Evolutionary conservation across 805 yeast species (phyloP).

Genomic region (Schizosaccharomyces osmophilus): DNA sequence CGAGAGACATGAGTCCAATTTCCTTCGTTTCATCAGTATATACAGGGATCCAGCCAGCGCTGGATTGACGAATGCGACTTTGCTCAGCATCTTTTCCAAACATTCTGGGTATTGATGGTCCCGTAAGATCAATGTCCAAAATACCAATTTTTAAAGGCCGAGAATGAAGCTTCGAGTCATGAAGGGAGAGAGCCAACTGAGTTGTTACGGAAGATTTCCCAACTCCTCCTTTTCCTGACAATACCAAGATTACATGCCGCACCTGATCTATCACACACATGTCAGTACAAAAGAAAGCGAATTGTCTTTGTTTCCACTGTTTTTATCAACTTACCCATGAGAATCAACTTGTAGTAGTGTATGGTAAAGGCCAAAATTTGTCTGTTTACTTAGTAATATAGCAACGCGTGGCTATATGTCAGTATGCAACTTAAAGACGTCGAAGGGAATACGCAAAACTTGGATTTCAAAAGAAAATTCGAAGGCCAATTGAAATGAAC

Average conservation of each 20-base stretch:
- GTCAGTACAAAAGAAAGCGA: background rate
- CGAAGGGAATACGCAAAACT: too few species aligned
- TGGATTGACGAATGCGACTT: slow-evolving; percentile 24
- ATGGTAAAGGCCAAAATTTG: background rate
- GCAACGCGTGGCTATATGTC: too few species aligned
- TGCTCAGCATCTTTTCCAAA: slow-evolving; percentile 53
- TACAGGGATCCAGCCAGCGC: slow-evolving; percentile 86
- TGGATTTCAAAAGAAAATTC: too few species aligned
- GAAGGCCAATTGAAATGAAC: too few species aligned
- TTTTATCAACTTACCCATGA: background rate
- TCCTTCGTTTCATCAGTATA: slow-evolving; percentile 17
- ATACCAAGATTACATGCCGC: slow-evolving; percentile 53
- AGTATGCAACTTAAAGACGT: too few species aligned
- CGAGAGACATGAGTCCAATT: slow-evolving; percentile 61
- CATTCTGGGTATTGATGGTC: slow-evolving; percentile 91
- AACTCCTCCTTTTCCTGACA: slow-evolving; percentile 93
- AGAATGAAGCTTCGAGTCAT: slow-evolving; percentile 4
- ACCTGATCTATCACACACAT: slow-evolving; percentile 17
- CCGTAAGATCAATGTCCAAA: slow-evolving; percentile 81
- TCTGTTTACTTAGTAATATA: background rate
- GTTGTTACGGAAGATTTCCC: slow-evolving; percentile 93
- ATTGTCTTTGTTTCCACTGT: too few species aligned
- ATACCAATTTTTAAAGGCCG: slow-evolving; percentile 49
- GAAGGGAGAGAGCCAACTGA: slow-evolving; percentile 66
- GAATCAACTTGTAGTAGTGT: background rate